Evolutionary conservation across 805 yeast genomes (phyloP), one percentile per base, ranked within the genome.

Genomic region (Candida coquimbonensis): DNA sequence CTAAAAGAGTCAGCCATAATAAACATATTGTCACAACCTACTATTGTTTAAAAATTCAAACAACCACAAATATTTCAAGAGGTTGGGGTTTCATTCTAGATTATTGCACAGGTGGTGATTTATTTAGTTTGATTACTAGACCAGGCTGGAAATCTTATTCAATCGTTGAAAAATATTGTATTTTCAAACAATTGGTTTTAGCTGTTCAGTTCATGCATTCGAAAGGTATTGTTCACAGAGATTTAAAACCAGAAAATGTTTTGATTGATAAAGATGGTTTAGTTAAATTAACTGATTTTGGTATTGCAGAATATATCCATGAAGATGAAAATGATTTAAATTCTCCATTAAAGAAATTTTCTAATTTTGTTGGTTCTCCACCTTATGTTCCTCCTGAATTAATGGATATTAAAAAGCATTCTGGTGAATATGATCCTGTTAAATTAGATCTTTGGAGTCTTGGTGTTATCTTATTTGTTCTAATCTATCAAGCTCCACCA

Each of bases 321-420:
- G 73, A 64, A 43, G 68, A 61, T 19, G 76, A 75, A 1, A 73
- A 75, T 1, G 77, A 83, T 61, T 64, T 74, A 19, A 53, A 61
- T 0, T 69, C 78, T 24, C 73, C 53, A 7, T 41, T 66, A 9
- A 66, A 60, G 39, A 38, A 53, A 29, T 64, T 66, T 35, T 66
- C 73, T 37, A 67, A 78, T 2, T 74, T 75, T 60, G 83, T 83
- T 38, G 93, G 95, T 2, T 83, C 90, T 1, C 87, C 93, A 4
- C 93, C 93, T 1, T 85, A 83, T 61, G 77, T 83, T 12, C 80
- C 91, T 5, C 93, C 95, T 2, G 93, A 85, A 62, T 86, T 83
- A 14, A 66, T 76, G 50, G 71, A 69, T 48, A 74, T 67, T 35
- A 63, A 59, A 44, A 45, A 56, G 9, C 57, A 60, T 42, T 60